These are phyloP conservation scores for Claviceps monticola DNA, from an alignment of 2,329 filamentous ascomycete species.

Conservation along the genomic window DNA sequence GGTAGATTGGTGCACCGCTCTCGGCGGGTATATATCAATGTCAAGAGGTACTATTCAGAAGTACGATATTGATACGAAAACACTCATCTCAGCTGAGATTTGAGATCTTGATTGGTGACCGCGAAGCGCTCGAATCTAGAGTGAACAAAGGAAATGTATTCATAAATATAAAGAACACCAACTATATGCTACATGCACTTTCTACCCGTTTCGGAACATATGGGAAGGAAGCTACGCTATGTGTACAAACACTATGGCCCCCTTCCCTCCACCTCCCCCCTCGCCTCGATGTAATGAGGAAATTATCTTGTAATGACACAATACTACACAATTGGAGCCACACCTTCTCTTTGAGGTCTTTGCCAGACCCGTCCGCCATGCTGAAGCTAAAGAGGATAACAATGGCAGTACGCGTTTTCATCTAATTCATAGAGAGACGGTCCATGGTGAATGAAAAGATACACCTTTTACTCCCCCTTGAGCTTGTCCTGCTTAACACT, in stretches of 20 bases:
- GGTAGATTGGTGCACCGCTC: no score
- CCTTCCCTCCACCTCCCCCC: background rate
- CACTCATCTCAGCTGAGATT: no score
- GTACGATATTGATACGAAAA: no score
- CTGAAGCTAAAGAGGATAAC: no score
- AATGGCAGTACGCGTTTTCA: background rate
- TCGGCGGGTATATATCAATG: no score
- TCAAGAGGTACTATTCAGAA: no score
- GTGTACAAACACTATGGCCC: slow-evolving; percentile 3
- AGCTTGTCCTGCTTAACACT: slow-evolving; percentile 53
- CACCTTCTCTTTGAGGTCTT: background rate
- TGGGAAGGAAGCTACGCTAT: slow-evolving; percentile 4
- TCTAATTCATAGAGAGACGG: background rate
- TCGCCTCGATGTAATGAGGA: background rate
- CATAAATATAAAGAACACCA: background rate
- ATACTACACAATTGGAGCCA: slow-evolving; percentile 5
- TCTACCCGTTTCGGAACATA: background rate
- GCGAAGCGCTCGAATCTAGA: no score
- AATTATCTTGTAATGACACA: slow-evolving; percentile 6
- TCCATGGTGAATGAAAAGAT: background rate
- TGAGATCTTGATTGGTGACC: no score
- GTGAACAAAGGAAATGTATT: background rate
- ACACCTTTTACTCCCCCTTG: slow-evolving; percentile 43
- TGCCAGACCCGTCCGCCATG: background rate
- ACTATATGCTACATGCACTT: slow-evolving; percentile 3